phyloP scores from a whole-genome alignment of 1,284 basidiomycete species.

The Porogramme epimiltina region DNA sequence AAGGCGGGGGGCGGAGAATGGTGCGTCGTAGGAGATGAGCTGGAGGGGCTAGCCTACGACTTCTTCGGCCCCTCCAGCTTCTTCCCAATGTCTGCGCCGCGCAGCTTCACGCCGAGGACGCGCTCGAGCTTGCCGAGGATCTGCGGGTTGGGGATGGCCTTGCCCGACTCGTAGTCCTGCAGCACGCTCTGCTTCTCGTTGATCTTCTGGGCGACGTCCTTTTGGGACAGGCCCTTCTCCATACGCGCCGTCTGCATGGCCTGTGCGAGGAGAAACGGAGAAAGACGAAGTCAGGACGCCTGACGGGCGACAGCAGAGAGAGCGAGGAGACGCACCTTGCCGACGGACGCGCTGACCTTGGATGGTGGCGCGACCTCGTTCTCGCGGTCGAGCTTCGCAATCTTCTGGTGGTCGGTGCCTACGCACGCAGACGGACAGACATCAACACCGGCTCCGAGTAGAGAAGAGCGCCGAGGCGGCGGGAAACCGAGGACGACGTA shows the following conservation, averaged over 20 bases:
- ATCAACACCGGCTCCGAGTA: background rate
- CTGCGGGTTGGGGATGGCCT: conserved; percentile 89
- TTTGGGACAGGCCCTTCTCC: conserved; percentile 83
- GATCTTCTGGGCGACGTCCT: conserved; percentile 91
- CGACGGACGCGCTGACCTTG: conserved; percentile 81
- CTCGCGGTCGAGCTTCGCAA: conserved; percentile 92
- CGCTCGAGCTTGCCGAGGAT: conserved; percentile 94
- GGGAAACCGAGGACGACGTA: conserved; percentile 31
- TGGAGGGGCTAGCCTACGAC: conserved; percentile 47
- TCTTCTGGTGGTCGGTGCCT: conserved; percentile 92
- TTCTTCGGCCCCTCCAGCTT: conserved; percentile 79
- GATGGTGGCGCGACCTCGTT: conserved; percentile 96
- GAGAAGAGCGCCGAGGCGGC: background rate
- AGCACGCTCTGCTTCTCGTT: conserved; percentile 90
- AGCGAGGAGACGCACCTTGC: conserved; percentile 58
- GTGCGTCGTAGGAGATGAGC: conserved; percentile 16
- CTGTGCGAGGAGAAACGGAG: conserved; percentile 36
- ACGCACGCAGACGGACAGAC: conserved; percentile 1
- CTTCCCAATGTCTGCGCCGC: conserved; percentile 83
- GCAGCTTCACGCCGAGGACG: conserved; percentile 87
- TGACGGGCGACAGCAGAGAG: background rate
- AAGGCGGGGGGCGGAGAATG: background rate
- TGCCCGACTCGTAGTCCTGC: conserved; percentile 89
- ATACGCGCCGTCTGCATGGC: conserved; percentile 85
- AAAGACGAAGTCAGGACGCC: background rate